Conservation (phyloP, 1,139 yeast species). For the Spathaspora jeffriesii region DNA sequence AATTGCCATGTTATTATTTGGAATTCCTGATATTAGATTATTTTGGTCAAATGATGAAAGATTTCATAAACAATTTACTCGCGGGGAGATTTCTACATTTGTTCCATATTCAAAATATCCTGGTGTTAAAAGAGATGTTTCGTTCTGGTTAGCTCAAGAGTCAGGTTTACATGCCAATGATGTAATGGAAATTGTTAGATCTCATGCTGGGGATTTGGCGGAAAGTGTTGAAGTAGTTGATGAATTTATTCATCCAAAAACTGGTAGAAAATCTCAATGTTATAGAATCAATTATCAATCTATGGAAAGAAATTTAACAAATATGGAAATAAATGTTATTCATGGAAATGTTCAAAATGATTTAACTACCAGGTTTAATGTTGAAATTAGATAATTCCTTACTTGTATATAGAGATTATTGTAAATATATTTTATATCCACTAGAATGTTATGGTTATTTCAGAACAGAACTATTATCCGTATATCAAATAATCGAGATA, state of each 20-base stretch:
- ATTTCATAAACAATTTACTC: conserved; percentile 69
- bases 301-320: conserved; percentile 90
- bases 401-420: background rate
- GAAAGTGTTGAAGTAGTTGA: conserved; percentile 84
- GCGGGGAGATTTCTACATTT: conserved; percentile 69
- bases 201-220: conserved; percentile 82
- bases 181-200: conserved; percentile 89
- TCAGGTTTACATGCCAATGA: conserved; percentile 75
- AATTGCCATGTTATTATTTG: conserved; percentile 93
- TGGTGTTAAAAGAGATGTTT: conserved; percentile 81
- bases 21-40: conserved; percentile 91
- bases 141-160: conserved; percentile 78
- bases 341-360: conserved; percentile 64
- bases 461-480: too few relatives aligned
- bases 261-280: conserved; percentile 75
- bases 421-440: too few relatives aligned
- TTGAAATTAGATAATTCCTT: conserved; percentile 52
- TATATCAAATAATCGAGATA: too few relatives aligned
- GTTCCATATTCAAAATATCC: conserved; percentile 92
- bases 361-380: conserved; percentile 51
- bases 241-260: conserved; percentile 83
- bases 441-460: background rate
- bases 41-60: conserved; percentile 90
- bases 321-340: conserved; percentile 71
- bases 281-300: conserved; percentile 92